Percentiles rank a stretch among this genome's conserved stretches.
Evolutionary conservation across 75 land plant species (phyloP).

Genomic region (Sequoiadendron giganteum): DNA sequence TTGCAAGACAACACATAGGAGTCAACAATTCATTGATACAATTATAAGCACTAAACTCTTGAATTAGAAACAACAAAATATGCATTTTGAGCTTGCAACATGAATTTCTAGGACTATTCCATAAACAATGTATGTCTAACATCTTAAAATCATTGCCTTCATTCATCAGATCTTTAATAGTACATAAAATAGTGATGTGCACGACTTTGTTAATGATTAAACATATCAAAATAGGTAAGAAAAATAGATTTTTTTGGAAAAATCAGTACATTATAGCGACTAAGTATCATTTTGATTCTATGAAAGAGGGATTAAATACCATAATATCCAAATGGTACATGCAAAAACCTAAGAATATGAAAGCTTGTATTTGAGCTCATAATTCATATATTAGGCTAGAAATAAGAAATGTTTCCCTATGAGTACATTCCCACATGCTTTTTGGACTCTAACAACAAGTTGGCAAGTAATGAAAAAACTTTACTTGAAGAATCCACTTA

Average conservation of each 20-base stretch:
- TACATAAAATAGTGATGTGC: too few species aligned
- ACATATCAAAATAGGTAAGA: neutral
- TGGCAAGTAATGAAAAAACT: neutral
- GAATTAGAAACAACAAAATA: neutral
- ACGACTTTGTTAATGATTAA: neutral
- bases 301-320: neutral
- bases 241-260: too few species aligned
- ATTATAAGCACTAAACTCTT: neutral
- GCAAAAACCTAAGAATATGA: neutral
- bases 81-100: neutral
- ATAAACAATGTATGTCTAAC: neutral
- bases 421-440: neutral
- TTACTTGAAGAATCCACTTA: neutral
- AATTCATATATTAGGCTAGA: neutral
- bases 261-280: neutral
- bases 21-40: constrained; percentile 1
- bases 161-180: neutral
- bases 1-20: constrained; percentile 37
- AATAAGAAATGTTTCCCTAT: neutral
- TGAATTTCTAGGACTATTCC: neutral
- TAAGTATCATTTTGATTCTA: neutral
- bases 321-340: neutral
- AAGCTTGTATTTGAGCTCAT: neutral
- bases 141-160: neutral
- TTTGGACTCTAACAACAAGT: neutral